Base-by-base conservation (phyloP, 2,329 filamentous ascomycete species). In the Boeremia lycopersici region DNA sequence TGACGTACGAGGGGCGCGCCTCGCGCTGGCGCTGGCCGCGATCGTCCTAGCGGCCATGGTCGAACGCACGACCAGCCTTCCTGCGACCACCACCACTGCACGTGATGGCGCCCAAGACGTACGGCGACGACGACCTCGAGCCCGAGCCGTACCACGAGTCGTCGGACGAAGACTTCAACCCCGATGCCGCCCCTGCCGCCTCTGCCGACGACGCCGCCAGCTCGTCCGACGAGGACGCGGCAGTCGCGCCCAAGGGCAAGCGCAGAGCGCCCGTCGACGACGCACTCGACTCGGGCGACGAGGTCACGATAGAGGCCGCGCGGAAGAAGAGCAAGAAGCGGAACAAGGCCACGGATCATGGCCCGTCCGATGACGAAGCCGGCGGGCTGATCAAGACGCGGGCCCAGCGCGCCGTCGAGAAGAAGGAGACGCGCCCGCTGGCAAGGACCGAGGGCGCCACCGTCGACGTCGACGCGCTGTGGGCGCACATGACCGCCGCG, bases 141-240 rank as follows among this genome's bases (percentile, higher is more conserved):
- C 53, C 55, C 7, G 64, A 70, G 72, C 81, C 84, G 29, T 82
- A 84, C 55, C 77, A 84, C 54, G 90, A 90, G 65, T 84, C 81
- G 13, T 90, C 88, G 1, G 87, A 87, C 3, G 86, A 90, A 62
- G 89, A 91, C 69, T 89, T 88, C 9, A 88, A 91, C 68, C 91
- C 91, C 58, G 83, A 86, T 23, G 84, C 84, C n/a, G 86, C 26
- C 65, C 75, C 33, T 72, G 70, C 84, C n/a, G 86, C 26, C 65
- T 75, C 33, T 72, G 70, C 62, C 29, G 80, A 77, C 13, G 78
- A 74, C 12, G 81, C 79, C 10, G 83, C 83, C 5, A 85, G 82
- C 52, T 81, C 81, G 7, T 73, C 71, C 19, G 76, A 76, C 45
- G 68, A 72, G 34, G 76, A 71, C 38, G 72, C 68, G 42, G 50